Conservation (phyloP, 2,329 filamentous ascomycete species). For the Paraconiothyrium brasiliense region DNA sequence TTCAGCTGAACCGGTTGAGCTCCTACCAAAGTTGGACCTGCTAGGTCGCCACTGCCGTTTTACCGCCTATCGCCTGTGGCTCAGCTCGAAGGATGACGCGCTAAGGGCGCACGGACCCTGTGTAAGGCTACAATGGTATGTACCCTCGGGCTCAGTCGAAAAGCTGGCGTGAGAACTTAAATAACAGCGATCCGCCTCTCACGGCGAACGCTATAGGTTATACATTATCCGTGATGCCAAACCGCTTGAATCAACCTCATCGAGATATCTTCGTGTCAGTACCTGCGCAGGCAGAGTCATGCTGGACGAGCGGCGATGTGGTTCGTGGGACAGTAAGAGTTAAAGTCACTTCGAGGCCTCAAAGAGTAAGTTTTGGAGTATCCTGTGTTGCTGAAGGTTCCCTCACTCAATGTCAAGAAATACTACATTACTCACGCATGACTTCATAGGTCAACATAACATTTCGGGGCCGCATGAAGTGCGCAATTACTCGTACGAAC, state of each 20-base stretch:
- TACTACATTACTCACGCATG: slow-evolving; percentile 17
- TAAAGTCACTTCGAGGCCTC: slow-evolving; percentile 29
- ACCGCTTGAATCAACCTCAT: slow-evolving; percentile 6
- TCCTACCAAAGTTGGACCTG: neutral
- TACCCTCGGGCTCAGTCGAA: neutral
- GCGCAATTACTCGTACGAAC: slow-evolving; percentile 8
- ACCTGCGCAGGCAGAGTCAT: neutral
- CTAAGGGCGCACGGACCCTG: neutral
- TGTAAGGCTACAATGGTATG: neutral
- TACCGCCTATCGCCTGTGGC: neutral
- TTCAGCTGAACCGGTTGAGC: neutral
- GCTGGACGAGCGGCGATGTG: slow-evolving; percentile 32
- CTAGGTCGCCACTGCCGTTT: neutral
- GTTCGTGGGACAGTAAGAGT: slow-evolving; percentile 34
- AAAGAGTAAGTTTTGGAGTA: slow-evolving; percentile 25
- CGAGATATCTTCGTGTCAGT: slow-evolving; percentile 9
- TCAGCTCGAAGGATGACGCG: neutral
- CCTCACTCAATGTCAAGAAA: slow-evolving; percentile 11
- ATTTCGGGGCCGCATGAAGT: slow-evolving; percentile 17
- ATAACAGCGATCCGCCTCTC: neutral
- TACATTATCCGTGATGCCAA: neutral
- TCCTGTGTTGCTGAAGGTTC: neutral
- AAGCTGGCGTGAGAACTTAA: neutral
- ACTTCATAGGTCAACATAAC: slow-evolving; percentile 16
- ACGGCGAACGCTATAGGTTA: neutral